Conservation (phyloP, 2,329 filamentous ascomycete species). For the Fonsecaea pugnacius region DNA sequence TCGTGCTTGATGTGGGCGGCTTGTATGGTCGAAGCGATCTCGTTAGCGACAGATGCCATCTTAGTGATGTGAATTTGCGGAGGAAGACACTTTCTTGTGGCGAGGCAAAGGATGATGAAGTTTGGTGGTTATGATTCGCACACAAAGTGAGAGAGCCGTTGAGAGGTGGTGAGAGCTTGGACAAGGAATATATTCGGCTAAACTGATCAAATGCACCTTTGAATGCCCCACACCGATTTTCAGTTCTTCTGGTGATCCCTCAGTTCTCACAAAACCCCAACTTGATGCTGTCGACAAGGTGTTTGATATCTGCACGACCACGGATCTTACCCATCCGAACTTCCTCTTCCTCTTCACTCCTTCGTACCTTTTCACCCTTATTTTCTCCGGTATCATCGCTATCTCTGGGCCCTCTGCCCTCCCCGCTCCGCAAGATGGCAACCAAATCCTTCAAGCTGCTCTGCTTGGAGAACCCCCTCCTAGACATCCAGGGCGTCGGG, state of each 20-base stretch:
- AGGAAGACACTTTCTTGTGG: not conserved
- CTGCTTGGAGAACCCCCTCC: slow-evolving; percentile 94
- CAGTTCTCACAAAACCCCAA: not conserved
- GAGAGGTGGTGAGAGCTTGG: not conserved
- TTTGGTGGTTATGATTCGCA: not conserved
- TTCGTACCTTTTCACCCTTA: not conserved
- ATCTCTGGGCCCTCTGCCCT: not conserved
- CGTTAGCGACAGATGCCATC: slow-evolving; percentile 63
- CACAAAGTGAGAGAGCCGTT: not conserved
- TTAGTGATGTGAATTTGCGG: slow-evolving; percentile 12
- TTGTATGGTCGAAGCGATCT: slow-evolving; percentile 80
- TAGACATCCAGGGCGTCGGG: slow-evolving; percentile 88
- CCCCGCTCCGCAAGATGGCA: slow-evolving; percentile 61
- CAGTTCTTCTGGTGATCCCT: not conserved
- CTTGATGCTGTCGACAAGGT: slow-evolving; percentile 6
- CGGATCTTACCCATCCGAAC: not conserved
- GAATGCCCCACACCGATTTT: slow-evolving; percentile 4
- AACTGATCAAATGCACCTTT: slow-evolving; percentile 5
- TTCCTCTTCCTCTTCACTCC: not conserved
- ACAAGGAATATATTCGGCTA: slow-evolving; percentile 13
- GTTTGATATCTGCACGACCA: not conserved
- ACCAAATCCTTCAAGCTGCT: slow-evolving; percentile 83
- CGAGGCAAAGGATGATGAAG: not conserved
- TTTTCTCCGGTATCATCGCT: not conserved
- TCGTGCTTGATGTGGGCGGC: slow-evolving; percentile 74